Conservation (phyloP, 345 rosid genomes). For the Anastatica hierochuntica region DNA sequence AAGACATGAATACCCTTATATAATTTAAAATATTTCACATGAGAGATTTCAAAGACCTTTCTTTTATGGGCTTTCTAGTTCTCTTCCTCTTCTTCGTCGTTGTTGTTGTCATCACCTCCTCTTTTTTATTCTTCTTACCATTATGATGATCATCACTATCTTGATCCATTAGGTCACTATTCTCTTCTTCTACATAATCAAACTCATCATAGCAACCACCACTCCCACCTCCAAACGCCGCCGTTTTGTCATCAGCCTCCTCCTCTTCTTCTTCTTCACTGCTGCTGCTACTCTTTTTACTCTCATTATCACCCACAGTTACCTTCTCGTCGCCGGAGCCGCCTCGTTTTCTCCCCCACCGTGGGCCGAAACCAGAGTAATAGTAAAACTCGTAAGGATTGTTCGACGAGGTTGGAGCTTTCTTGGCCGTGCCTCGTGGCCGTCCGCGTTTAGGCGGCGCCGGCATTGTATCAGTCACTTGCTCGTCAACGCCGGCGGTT, state of each 20-base stretch:
- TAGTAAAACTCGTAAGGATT: constrained; percentile 76
- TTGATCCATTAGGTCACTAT: constrained; percentile 26
- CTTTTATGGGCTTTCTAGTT: no score
- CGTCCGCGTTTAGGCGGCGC: constrained; percentile 27
- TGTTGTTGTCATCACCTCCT: no score
- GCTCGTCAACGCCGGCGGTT: constrained; percentile 7
- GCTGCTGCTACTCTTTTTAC: no score
- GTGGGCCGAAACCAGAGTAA: constrained; percentile 92
- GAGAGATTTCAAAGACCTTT: no score
- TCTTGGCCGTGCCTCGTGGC: constrained; percentile 32
- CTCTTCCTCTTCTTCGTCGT: no score
- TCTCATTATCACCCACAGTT: neutral
- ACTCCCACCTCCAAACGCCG: constrained; percentile 10
- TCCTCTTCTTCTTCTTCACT: constrained; percentile 15
- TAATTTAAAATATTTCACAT: no score
- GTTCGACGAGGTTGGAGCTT: constrained; percentile 13
- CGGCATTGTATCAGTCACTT: neutral
- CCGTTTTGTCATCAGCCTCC: constrained; percentile 1
- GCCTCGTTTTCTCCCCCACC: constrained; percentile 66
- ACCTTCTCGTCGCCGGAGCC: constrained; percentile 21
- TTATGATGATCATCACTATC: constrained; percentile 14
- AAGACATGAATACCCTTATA: no score
- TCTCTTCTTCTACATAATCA: constrained; percentile 31
- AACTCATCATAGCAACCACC: no score
- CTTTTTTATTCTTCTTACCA: no score